Conservation (phyloP, 768 basidiomycete genomes). For the Agrocybe praecox region DNA sequence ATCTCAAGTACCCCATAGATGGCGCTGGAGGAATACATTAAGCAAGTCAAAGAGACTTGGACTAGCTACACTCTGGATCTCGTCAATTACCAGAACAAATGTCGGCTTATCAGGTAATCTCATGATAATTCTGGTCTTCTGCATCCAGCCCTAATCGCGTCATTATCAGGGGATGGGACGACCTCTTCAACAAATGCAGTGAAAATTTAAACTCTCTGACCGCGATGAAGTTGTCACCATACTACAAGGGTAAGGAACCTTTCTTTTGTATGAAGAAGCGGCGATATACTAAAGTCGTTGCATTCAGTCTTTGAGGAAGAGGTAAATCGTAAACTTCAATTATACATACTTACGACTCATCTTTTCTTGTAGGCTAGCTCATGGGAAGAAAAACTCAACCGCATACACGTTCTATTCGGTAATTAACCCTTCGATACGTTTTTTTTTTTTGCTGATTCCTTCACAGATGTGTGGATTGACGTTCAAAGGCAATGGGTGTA, state of each 20-base stretch:
- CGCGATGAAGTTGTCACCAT: conserved; percentile 98
- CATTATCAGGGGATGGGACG: conserved; percentile 85
- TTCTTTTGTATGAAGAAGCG: background rate
- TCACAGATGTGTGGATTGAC: conserved; percentile 95
- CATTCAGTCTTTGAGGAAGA: conserved; percentile 85
- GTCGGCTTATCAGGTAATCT: conserved; percentile 82
- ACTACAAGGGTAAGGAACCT: conserved; percentile 79
- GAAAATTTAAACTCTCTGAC: conserved; percentile 95
- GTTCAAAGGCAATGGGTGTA: conserved; percentile 99
- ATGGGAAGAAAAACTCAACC: conserved; percentile 97
- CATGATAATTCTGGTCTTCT: conserved; percentile 14
- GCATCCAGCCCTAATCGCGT: conserved; percentile 1
- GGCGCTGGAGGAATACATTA: conserved; percentile 94
- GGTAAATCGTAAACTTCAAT: conserved; percentile 36
- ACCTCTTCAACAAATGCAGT: conserved; percentile 94
- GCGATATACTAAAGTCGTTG: background rate
- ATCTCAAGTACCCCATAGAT: conserved; percentile 55
- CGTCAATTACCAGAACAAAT: conserved; percentile 99
- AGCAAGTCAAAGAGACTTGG: conserved; percentile 97
- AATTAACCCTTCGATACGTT: conserved; percentile 16
- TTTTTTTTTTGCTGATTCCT: conserved; percentile 7
- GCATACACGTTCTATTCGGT: conserved; percentile 97
- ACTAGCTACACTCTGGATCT: conserved; percentile 93
- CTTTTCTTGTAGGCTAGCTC: conserved; percentile 63
- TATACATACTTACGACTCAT: conserved; percentile 6